These are phyloP conservation scores for Ulota crispa DNA, from an alignment of 225 moss, liverwort and hornwort genomes.

Conservation along the genomic window DNA sequence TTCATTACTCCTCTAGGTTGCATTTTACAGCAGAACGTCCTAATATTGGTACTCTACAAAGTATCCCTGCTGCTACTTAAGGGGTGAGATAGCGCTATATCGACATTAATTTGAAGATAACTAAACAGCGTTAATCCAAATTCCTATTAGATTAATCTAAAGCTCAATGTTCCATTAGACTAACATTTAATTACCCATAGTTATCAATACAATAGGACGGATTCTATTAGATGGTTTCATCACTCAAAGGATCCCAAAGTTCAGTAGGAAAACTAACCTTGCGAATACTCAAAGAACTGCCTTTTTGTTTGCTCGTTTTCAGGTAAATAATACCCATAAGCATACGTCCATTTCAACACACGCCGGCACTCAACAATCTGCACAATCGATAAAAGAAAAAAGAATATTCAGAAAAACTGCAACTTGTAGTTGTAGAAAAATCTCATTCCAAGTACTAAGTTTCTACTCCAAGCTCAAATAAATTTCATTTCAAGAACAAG, in stretches of 20 bases:
- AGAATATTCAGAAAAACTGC: background rate
- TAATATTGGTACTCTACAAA: too few species aligned
- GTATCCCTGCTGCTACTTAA: too few species aligned
- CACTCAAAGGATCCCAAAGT: background rate
- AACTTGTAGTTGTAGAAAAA: background rate
- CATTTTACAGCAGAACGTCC: too few species aligned
- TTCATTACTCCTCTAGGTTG: too few species aligned
- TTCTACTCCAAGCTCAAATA: slow-evolving; percentile 10
- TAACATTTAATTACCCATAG: background rate
- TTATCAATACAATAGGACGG: background rate
- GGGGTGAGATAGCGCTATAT: too few species aligned
- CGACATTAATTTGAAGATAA: background rate
- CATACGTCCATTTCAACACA: slow-evolving; percentile 95
- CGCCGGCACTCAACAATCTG: slow-evolving; percentile 96
- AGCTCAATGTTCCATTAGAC: background rate
- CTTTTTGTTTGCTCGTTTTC: slow-evolving; percentile 78
- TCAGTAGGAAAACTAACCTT: slow-evolving; percentile 49
- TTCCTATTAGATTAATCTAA: too few species aligned
- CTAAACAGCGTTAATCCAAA: background rate
- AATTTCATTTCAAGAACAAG: background rate
- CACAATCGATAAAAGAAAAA: background rate
- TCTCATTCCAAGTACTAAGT: background rate
- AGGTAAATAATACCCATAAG: slow-evolving; percentile 89
- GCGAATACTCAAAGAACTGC: slow-evolving; percentile 91
- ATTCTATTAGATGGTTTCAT: background rate